Evolutionary conservation across 306 rosid species (phyloP).

Genomic region (Vigna angularis): DNA sequence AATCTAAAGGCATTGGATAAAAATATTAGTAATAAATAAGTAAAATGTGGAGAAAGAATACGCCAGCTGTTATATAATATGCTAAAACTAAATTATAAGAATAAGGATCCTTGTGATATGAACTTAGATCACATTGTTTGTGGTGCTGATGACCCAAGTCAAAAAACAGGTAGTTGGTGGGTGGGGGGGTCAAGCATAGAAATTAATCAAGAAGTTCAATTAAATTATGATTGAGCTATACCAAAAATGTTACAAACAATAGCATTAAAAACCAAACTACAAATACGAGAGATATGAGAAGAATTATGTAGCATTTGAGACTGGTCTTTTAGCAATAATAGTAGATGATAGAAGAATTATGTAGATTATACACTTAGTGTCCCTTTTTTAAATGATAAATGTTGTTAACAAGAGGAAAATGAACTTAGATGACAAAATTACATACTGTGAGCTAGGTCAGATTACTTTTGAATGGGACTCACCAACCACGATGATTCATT

Average conservation of each 20-base stretch:
- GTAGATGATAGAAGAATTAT: conserved; percentile 27
- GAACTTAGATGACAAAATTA: conserved; percentile 8
- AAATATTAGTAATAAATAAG: not conserved
- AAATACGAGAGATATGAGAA: conserved; percentile 13
- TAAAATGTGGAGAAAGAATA: conserved; percentile 16
- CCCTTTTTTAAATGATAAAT: conserved; percentile 15
- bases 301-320: conserved; percentile 27
- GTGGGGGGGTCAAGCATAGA: conserved; percentile 13
- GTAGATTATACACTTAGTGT: not conserved
- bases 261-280: conserved; percentile 11
- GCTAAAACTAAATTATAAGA: conserved; percentile 32
- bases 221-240: not conserved
- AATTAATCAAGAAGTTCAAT: not conserved
- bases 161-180: conserved; percentile 9
- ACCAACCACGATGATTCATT: conserved; percentile 98
- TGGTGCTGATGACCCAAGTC: conserved; percentile 10
- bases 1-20: conserved; percentile 28
- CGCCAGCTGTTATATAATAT: conserved; percentile 13
- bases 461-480: conserved; percentile 52
- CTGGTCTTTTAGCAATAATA: conserved; percentile 19
- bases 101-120: conserved; percentile 15
- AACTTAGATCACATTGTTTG: not conserved
- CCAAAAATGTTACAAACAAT: not conserved
- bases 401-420: conserved; percentile 6
- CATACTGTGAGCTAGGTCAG: not conserved